A percentile compares a stretch with the other conserved stretches of the same genome.
Conservation (phyloP, 768 basidiomycete genomes). For the Tremella mesenterica region DNA sequence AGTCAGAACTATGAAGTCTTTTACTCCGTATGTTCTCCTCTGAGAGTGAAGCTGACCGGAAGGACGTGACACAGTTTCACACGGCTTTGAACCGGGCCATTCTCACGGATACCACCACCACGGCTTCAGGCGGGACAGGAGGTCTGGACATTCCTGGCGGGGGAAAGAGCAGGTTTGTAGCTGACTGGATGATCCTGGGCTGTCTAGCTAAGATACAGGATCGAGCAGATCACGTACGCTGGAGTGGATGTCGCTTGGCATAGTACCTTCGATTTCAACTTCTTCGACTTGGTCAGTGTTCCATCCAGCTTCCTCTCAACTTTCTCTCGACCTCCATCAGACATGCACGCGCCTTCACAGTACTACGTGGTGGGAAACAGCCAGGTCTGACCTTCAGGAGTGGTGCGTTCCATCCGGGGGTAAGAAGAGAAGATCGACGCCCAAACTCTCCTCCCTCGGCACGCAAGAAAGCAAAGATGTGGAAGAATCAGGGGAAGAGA, state of each 20-base stretch:
- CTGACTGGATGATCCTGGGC: neutral
- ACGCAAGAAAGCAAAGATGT: conserved; percentile 15
- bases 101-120: conserved; percentile 53
- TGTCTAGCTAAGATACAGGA: conserved; percentile 9
- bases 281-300: conserved; percentile 19
- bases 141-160: conserved; percentile 55
- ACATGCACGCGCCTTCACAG: neutral
- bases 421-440: conserved; percentile 15
- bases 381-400: conserved; percentile 12
- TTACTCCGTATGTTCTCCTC: conserved; percentile 15
- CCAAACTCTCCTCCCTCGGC: conserved; percentile 17
- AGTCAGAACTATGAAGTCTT: conserved; percentile 30
- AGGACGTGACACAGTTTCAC: conserved; percentile 78
- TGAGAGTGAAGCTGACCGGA: no score
- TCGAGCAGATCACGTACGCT: conserved; percentile 31
- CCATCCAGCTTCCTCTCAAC: neutral
- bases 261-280: conserved; percentile 11
- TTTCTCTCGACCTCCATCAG: neutral
- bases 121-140: conserved; percentile 45
- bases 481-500: conserved; percentile 5
- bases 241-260: conserved; percentile 14
- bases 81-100: conserved; percentile 69
- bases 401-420: conserved; percentile 22
- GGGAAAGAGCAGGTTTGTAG: conserved; percentile 26
- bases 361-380: no score